Evolutionary conservation across 495 filamentous ascomycete genomes (phyloP).

Genomic region (Penicillium cosmopolitanum): DNA sequence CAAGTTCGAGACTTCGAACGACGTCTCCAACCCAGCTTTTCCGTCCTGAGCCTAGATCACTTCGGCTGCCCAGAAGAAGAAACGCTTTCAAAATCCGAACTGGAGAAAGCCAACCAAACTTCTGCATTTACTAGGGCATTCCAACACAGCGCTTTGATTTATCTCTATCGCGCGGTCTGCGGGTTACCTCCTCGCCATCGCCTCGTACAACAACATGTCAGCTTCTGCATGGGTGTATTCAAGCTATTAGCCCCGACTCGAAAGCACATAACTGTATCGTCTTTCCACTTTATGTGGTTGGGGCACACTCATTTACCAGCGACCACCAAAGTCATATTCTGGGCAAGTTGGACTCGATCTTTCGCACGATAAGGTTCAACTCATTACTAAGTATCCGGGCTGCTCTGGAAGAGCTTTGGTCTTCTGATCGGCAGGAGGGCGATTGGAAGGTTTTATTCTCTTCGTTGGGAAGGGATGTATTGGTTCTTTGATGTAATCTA

Average conservation of each 20-base stretch:
- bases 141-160: conserved; percentile 25
- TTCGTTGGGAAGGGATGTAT: conserved; percentile 18
- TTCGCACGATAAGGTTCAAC: conserved; percentile 20
- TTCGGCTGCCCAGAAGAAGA: conserved; percentile 13
- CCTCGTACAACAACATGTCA: conserved; percentile 26
- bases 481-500: conserved; percentile 17
- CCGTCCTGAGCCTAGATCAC: conserved; percentile 13
- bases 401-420: conserved; percentile 16
- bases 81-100: conserved; percentile 6
- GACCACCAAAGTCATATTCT: conserved; percentile 20
- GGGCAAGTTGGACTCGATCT: conserved; percentile 20
- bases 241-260: conserved; percentile 14
- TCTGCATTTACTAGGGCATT: conserved; percentile 23
- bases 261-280: conserved; percentile 27
- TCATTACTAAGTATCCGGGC: conserved; percentile 18
- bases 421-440: conserved; percentile 16
- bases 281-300: conserved; percentile 25
- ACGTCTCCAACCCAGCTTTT: conserved; percentile 16
- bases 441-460: conserved; percentile 23
- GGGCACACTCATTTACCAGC: conserved; percentile 20
- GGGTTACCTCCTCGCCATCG: conserved; percentile 20
- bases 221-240: conserved; percentile 21
- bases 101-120: conserved; percentile 17
- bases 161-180: conserved; percentile 25
- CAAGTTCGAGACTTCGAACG: conserved; percentile 17